phyloP scores from a whole-genome alignment of 257 asterid genomes.

The Solanum chmielewskii region DNA sequence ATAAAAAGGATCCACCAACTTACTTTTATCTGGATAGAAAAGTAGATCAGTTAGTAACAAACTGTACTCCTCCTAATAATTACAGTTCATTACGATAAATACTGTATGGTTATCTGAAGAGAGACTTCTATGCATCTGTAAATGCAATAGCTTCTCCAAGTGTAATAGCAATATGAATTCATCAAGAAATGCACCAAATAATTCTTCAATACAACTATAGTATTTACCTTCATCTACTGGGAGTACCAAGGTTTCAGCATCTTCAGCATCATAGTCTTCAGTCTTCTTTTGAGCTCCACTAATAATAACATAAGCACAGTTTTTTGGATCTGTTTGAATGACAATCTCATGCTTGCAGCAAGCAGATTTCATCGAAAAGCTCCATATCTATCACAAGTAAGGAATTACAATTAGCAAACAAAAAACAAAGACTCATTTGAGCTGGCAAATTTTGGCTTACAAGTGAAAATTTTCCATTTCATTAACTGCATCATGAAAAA shows the following conservation, averaged over 20 bases:
- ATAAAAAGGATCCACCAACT: slow-evolving; percentile 79
- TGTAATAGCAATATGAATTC: not conserved
- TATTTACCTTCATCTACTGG: slow-evolving; percentile 72
- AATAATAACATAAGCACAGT: slow-evolving; percentile 61
- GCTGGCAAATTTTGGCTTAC: not conserved
- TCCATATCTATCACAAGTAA: slow-evolving; percentile 64
- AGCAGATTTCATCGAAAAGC: slow-evolving; percentile 88
- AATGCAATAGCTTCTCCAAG: not conserved
- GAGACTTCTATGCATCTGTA: not conserved
- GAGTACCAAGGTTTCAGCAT: slow-evolving; percentile 81
- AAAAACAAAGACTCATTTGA: not conserved
- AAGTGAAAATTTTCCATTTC: not conserved
- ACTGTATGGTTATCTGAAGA: not conserved
- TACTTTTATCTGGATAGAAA: slow-evolving; percentile 43
- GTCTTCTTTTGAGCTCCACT: slow-evolving; percentile 76
- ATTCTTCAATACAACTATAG: not conserved
- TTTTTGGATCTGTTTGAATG: slow-evolving; percentile 88
- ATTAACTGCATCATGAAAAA: not conserved
- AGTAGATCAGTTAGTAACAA: not conserved
- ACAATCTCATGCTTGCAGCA: slow-evolving; percentile 93
- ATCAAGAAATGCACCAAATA: not conserved
- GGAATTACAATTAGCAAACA: not conserved
- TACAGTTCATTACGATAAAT: not conserved
- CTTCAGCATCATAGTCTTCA: slow-evolving; percentile 89
- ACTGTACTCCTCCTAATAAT: not conserved